A percentile compares a stretch with the other conserved stretches of the same genome.
Conservation (phyloP, 2,329 filamentous ascomycete genomes). For the Endoconidiophora polonica region DNA sequence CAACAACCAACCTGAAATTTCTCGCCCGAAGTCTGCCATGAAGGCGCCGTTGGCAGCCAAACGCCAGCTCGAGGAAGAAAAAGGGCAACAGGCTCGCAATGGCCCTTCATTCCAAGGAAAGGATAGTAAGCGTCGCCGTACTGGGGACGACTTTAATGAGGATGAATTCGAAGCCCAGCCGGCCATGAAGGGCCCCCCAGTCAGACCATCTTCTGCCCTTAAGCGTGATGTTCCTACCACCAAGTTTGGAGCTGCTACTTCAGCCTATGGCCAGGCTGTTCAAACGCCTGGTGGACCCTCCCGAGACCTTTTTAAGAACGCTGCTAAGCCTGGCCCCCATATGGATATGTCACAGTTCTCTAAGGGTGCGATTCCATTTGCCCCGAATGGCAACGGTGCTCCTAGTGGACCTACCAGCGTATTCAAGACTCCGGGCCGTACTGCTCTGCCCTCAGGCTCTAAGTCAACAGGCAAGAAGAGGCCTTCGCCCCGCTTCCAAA, state of each 20-base stretch:
- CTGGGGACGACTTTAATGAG: conserved; percentile 53
- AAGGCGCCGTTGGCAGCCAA: conserved; percentile 57
- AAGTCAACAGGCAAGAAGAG: conserved; percentile 46
- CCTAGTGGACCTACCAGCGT: conserved; percentile 23
- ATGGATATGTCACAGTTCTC: conserved; percentile 77
- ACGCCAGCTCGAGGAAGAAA: conserved; percentile 51
- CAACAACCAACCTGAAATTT: conserved; percentile 24
- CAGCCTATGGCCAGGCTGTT: conserved; percentile 39
- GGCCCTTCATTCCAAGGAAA: conserved; percentile 47
- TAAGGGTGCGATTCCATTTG: conserved; percentile 80
- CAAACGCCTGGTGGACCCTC: conserved; percentile 32
- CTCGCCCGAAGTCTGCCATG: conserved; percentile 19
- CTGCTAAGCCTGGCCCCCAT: conserved; percentile 36
- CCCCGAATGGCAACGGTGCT: conserved; percentile 39
- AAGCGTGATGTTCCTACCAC: conserved; percentile 38
- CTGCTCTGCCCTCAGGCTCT: conserved; percentile 21
- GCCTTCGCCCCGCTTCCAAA: conserved; percentile 72
- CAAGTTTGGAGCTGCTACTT: conserved; percentile 17
- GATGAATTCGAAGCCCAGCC: conserved; percentile 37
- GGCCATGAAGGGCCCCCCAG: conserved; percentile 63
- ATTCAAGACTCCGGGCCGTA: conserved; percentile 55
- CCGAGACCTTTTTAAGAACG: conserved; percentile 49
- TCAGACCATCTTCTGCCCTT: conserved; percentile 56
- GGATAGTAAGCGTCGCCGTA: conserved; percentile 67
- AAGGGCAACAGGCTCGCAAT: conserved; percentile 36